Evolutionary conservation across 1,284 basidiomycete genomes (phyloP).

Genomic region (Wallemia mellicola): DNA sequence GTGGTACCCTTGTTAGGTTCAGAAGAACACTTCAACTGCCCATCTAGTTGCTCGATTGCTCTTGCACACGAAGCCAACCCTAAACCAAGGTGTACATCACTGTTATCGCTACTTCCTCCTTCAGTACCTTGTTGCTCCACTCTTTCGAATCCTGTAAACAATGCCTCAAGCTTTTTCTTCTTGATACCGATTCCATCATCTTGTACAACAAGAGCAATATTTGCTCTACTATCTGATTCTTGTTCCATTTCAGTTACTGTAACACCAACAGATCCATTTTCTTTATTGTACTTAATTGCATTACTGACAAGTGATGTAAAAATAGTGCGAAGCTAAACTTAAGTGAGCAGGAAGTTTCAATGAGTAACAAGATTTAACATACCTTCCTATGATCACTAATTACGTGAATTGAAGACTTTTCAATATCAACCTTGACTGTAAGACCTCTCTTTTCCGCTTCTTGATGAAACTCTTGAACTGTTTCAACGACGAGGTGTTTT

Average conservation of each 20-base stretch:
- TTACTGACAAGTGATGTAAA: slow-evolving; percentile 61
- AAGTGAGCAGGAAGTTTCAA: slow-evolving; percentile 10
- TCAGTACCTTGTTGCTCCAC: slow-evolving; percentile 24
- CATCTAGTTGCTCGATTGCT: slow-evolving; percentile 50
- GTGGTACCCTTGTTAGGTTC: slow-evolving; percentile 34
- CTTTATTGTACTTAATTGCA: slow-evolving; percentile 45
- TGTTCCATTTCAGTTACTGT: slow-evolving; percentile 17
- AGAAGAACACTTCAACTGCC: slow-evolving; percentile 50
- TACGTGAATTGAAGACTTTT: not conserved
- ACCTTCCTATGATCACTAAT: not conserved
- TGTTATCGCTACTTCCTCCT: not conserved
- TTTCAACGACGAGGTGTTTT: slow-evolving; percentile 33
- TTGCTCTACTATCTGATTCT: slow-evolving; percentile 15
- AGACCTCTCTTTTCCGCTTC: slow-evolving; percentile 41
- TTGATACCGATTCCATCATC: slow-evolving; percentile 54
- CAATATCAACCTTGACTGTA: slow-evolving; percentile 5
- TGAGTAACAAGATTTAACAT: slow-evolving; percentile 12
- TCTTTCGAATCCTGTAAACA: slow-evolving; percentile 64
- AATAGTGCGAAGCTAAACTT: slow-evolving; percentile 40
- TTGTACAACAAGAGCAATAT: slow-evolving; percentile 39
- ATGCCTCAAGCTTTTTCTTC: slow-evolving; percentile 37
- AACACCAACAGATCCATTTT: slow-evolving; percentile 24
- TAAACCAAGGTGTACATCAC: slow-evolving; percentile 21
- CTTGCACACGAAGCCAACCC: slow-evolving; percentile 52
- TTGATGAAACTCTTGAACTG: slow-evolving; percentile 24